phyloP scores from a whole-genome alignment of 345 rosid genomes.

The Gossypium raimondii region DNA sequence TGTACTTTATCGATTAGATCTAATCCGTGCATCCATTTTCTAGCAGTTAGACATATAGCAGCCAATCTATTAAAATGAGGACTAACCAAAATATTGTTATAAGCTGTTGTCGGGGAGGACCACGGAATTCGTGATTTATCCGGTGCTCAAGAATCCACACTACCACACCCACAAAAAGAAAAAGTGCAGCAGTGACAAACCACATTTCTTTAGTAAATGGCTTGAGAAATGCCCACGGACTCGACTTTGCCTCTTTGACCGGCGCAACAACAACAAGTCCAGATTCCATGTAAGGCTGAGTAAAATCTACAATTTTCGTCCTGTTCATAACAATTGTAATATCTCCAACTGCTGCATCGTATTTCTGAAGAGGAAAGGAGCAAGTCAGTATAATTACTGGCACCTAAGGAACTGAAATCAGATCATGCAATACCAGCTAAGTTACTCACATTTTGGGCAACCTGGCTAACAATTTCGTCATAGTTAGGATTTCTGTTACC shows the following conservation, averaged over 20 bases:
- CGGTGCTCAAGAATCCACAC: conserved; percentile 99
- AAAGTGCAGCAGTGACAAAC: conserved; percentile 73
- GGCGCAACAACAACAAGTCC: conserved; percentile 85
- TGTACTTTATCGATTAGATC: neutral
- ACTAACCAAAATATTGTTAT: conserved; percentile 78
- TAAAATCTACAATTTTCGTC: conserved; percentile 79
- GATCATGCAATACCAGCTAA: neutral
- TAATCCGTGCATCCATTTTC: neutral
- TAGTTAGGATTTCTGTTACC: conserved; percentile 64
- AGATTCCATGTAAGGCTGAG: conserved; percentile 84
- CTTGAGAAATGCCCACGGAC: conserved; percentile 93
- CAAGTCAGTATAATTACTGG: conserved; percentile 17
- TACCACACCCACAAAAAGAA: conserved; percentile 81
- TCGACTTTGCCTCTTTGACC: conserved; percentile 59
- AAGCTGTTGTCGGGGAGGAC: conserved; percentile 81
- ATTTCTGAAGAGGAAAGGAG: conserved; percentile 42
- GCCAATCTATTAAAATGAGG: neutral
- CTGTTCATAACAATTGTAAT: conserved; percentile 66
- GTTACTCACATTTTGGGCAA: conserved; percentile 63
- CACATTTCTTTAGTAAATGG: conserved; percentile 87
- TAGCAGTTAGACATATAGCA: neutral
- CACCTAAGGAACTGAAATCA: neutral
- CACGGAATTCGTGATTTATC: conserved; percentile 75
- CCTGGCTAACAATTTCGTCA: conserved; percentile 50
- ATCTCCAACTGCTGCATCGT: conserved; percentile 87